These are phyloP conservation scores for Saturnispora quitensis DNA, from an alignment of 805 yeast species.

Conservation along the genomic window DNA sequence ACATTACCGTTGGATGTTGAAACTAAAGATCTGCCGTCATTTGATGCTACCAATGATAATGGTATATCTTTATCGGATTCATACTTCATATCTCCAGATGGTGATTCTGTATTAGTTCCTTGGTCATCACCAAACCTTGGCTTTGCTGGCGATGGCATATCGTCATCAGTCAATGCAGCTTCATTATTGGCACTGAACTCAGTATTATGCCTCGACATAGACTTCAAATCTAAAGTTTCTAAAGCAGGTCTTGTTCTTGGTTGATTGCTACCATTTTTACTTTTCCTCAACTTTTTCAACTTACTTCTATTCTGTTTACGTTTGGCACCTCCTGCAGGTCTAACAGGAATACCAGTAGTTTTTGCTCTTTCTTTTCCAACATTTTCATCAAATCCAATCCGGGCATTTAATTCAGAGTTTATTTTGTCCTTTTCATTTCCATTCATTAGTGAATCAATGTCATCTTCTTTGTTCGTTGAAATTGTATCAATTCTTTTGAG, in stretches of 20 bases:
- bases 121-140: neutral
- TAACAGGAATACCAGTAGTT: constrained; percentile 36
- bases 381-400: constrained; percentile 12
- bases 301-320: constrained; percentile 45
- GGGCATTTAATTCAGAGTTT: constrained; percentile 19
- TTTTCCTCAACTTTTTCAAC: constrained; percentile 20
- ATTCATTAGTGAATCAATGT: constrained; percentile 1
- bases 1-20: constrained; percentile 9
- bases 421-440: constrained; percentile 15
- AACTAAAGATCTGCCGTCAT: constrained; percentile 11
- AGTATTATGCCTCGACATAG: constrained; percentile 9
- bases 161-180: neutral
- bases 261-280: constrained; percentile 25
- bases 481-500: constrained; percentile 74
- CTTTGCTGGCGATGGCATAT: neutral
- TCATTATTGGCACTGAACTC: constrained; percentile 2
- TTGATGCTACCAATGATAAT: constrained; percentile 9
- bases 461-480: constrained; percentile 10
- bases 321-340: constrained; percentile 70
- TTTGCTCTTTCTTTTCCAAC: constrained; percentile 7
- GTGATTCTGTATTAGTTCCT: neutral
- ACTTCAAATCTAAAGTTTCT: constrained; percentile 13
- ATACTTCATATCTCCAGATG: neutral
- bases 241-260: constrained; percentile 27
- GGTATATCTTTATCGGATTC: constrained; percentile 3